Evolutionary conservation across 768 basidiomycete species (phyloP).

Genomic region (Mycena amicta): DNA sequence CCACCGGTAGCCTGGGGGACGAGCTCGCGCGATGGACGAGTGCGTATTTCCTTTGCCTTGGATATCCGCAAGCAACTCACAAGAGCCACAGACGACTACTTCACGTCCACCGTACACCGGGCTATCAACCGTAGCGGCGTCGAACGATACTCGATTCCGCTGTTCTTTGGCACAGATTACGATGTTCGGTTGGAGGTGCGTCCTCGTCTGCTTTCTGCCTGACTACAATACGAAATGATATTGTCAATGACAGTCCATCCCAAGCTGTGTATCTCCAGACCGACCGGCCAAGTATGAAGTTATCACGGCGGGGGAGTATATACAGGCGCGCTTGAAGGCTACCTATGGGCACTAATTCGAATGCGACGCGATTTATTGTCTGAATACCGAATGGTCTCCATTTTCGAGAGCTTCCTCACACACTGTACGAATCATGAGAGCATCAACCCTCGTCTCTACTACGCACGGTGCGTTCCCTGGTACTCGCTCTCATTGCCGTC

Average conservation of each 20-base stretch:
- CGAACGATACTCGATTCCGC: constrained; percentile 79
- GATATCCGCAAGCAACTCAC: not conserved
- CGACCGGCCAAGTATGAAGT: constrained; percentile 54
- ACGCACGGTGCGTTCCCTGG: too few species aligned
- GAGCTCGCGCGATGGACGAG: constrained; percentile 91
- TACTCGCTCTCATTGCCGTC: too few species aligned
- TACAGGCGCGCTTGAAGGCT: constrained; percentile 59
- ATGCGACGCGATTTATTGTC: too few species aligned
- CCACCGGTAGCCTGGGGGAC: constrained; percentile 69
- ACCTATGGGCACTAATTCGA: constrained; percentile 50
- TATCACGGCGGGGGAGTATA: constrained; percentile 73
- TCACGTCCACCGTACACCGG: constrained; percentile 89
- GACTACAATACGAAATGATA: too few species aligned
- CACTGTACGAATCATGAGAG: too few species aligned
- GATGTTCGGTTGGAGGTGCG: constrained; percentile 75
- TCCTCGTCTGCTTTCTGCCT: too few species aligned
- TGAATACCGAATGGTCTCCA: too few species aligned
- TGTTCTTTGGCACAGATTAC: constrained; percentile 92
- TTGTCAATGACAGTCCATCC: constrained; percentile 36
- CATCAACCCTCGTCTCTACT: too few species aligned
- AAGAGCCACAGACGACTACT: constrained; percentile 70
- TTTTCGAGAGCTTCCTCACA: too few species aligned
- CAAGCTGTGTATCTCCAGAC: constrained; percentile 36
- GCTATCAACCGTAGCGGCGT: constrained; percentile 76
- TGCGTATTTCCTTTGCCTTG: constrained; percentile 34